These are phyloP conservation scores for Dictyostelium purpureum DNA, from an alignment of 78 protist genomes.

Conservation along the genomic window DNA sequence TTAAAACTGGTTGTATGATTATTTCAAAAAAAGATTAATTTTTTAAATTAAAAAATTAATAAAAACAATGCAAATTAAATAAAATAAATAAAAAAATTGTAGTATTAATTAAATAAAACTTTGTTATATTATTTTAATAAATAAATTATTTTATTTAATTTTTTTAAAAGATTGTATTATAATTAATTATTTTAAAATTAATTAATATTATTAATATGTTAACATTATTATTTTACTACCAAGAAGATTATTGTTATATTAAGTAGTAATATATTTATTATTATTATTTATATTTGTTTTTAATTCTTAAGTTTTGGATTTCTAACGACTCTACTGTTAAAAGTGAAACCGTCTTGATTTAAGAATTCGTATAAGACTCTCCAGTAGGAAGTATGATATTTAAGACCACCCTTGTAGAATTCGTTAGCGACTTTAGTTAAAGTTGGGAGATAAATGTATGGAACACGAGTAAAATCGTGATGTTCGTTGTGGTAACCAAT, in stretches of 20 bases:
- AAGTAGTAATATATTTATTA: too few species aligned
- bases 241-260: too few species aligned
- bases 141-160: too few species aligned
- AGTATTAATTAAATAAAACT: too few species aligned
- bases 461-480: slow-evolving; percentile 94
- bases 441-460: slow-evolving; percentile 79
- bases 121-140: neutral
- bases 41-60: too few species aligned
- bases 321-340: slow-evolving; percentile 55
- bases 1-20: neutral
- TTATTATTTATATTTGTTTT: neutral
- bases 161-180: too few species aligned
- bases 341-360: slow-evolving; percentile 65
- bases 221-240: too few species aligned
- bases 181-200: too few species aligned
- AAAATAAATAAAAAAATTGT: too few species aligned
- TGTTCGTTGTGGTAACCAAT: slow-evolving; percentile 97
- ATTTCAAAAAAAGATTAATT: neutral
- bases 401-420: slow-evolving; percentile 60
- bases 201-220: too few species aligned
- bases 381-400: slow-evolving; percentile 75
- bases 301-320: slow-evolving; percentile 38
- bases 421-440: slow-evolving; percentile 42
- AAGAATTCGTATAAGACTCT: slow-evolving; percentile 64
- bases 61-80: too few species aligned